A percentile compares a stretch with the other conserved stretches of the same genome.
These are phyloP conservation scores for Aspergillus sojae DNA, from an alignment of 2,329 filamentous ascomycete genomes.

Conservation along the genomic window DNA sequence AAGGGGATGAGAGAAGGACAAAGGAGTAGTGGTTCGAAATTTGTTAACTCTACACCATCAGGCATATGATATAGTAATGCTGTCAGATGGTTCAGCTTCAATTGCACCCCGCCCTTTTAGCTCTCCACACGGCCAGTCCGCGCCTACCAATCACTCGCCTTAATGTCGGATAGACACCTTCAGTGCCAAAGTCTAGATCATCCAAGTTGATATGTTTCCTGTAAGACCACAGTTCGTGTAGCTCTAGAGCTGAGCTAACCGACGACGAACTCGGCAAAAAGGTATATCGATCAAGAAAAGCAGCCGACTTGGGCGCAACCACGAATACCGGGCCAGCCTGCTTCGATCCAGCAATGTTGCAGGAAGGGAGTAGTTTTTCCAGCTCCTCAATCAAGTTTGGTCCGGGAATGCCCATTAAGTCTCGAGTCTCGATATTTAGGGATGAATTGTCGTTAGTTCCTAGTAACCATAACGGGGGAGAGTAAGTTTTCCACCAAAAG, in stretches of 20 bases:
- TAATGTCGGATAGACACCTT: conserved; percentile 51
- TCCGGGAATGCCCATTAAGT: conserved; percentile 53
- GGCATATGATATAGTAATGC: not conserved
- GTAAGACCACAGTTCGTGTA: conserved; percentile 48
- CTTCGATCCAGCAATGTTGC: conserved; percentile 10
- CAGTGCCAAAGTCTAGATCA: conserved; percentile 54
- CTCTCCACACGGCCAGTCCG: conserved; percentile 54
- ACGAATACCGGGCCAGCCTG: conserved; percentile 38
- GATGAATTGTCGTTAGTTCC: conserved; percentile 38
- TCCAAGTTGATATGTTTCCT: conserved; percentile 54
- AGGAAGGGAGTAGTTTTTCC: conserved; percentile 36
- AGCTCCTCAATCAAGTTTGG: conserved; percentile 44
- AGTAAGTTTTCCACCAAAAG: conserved; percentile 60
- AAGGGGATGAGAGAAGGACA: not conserved
- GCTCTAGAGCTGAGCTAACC: conserved; percentile 29
- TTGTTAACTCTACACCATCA: not conserved
- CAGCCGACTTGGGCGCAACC: conserved; percentile 50
- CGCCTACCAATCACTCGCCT: conserved; percentile 50
- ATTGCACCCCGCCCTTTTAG: conserved; percentile 36
- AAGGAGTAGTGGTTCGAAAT: not conserved
- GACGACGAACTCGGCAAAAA: conserved; percentile 11
- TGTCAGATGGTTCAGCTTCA: not conserved
- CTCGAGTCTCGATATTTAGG: conserved; percentile 43
- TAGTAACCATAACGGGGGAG: conserved; percentile 54
- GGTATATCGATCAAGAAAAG: conserved; percentile 44